Base-by-base conservation (phyloP, 805 yeast genomes). In the Debaryomyces prosopidis region DNA sequence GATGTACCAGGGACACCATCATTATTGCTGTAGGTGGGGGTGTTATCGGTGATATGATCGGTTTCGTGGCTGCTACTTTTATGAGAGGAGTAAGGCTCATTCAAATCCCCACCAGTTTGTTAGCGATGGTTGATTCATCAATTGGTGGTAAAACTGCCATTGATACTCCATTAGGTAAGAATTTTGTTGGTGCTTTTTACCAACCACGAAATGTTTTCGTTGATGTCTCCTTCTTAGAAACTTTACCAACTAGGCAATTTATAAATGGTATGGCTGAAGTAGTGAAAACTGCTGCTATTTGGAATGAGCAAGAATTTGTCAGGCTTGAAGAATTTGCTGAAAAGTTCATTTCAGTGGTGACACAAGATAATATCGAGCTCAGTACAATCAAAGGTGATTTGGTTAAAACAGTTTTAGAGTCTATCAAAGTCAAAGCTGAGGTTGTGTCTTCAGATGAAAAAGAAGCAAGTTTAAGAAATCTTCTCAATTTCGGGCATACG, bases 241-340 rank as follows among this genome's bases (percentile, higher is more conserved):
- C 97, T 14, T 76, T 94, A 47, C 97, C 98, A 1, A 84, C 84
- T 42, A 81, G 99, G 58, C 98, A 94, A 66, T 89, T 94, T 65
- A 88, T 94, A 58, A 94, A 94, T 62, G 99, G 99, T 49, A 94
- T 94, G 91, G 96, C 96, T 4, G 99, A 94, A 69, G 97, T 94
- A 40, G 85, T 94, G 56, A 94, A 94, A 69, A 94, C 99, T 12
- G 98, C 98, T 16, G 97, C 97, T 19, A 91, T 94, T 59, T 94
- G 98, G 98, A 85, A 91, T 63, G 96, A 87, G 51, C 74, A 60
- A 0, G 99, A 94, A 62, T 94, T 94, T 64, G 72, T 84, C 35
- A 77, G 98, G 53, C 78, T 94, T 48, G 99, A 94, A 66, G 67
- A 74, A 27, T 82, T 89, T 60, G 84, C 96, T 23, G 77, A 79